Evolutionary conservation across 805 yeast species (phyloP).

Genomic region (Wickerhamomyces mucosus): DNA sequence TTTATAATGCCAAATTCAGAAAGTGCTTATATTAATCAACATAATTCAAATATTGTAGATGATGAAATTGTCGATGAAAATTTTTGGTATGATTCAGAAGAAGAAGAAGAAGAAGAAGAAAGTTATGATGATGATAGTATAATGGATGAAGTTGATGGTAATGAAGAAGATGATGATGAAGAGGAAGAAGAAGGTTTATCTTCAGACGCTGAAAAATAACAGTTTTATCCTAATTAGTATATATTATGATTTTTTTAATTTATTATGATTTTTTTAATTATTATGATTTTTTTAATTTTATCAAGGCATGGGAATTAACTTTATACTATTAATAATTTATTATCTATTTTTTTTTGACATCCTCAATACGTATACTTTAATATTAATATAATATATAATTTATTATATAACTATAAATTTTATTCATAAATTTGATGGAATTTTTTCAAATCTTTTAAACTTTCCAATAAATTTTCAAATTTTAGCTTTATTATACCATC

Average conservation of each 20-base stretch:
- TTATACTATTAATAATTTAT: background rate
- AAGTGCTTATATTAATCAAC: conserved; percentile 39
- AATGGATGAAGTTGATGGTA: conserved; percentile 43
- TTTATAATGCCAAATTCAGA: conserved; percentile 72
- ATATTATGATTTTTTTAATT: background rate
- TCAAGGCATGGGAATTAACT: background rate
- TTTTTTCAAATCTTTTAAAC: conserved; percentile 12
- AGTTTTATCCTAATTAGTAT: background rate
- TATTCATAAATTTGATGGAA: conserved; percentile 9
- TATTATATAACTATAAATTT: background rate
- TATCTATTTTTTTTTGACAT: background rate
- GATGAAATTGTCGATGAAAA: conserved; percentile 66
- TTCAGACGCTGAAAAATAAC: conserved; percentile 22
- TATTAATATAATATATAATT: background rate
- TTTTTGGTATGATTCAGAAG: conserved; percentile 74
- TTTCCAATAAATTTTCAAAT: conserved; percentile 6
- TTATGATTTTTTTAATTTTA: background rate
- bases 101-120: conserved; percentile 37
- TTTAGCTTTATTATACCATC: conserved; percentile 15
- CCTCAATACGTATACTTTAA: background rate
- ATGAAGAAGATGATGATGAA: conserved; percentile 42
- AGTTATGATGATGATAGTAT: conserved; percentile 47
- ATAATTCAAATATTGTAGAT: conserved; percentile 23
- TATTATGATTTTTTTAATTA: background rate
- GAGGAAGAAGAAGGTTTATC: conserved; percentile 31